A percentile compares a stretch with the other conserved stretches of the same genome.
Conservation (phyloP, 305 asterid species). For the Euphrasia arctica region DNA sequence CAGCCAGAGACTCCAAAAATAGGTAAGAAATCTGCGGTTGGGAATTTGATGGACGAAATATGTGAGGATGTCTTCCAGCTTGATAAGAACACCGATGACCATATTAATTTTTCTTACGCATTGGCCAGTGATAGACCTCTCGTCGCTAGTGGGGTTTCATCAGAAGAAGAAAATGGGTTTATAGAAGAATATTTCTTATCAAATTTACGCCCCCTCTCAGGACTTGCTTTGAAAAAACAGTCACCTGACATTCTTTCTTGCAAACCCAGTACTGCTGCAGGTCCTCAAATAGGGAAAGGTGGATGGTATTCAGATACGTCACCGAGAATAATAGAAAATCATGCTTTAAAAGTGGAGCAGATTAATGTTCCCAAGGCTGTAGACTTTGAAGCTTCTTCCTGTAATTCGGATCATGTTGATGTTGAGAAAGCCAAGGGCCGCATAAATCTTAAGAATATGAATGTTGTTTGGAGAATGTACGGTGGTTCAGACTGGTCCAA, state of each 20-base stretch:
- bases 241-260: constrained; percentile 39
- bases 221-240: constrained; percentile 37
- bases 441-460: constrained; percentile 66
- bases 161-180: constrained; percentile 47
- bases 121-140: constrained; percentile 39
- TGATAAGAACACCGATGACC: constrained; percentile 47
- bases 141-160: constrained; percentile 40
- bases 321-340: constrained; percentile 70
- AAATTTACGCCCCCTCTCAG: constrained; percentile 68
- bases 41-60: constrained; percentile 85
- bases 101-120: constrained; percentile 35
- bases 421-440: constrained; percentile 61
- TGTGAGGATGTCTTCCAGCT: constrained; percentile 77
- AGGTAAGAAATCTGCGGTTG: constrained; percentile 38
- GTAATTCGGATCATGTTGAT: constrained; percentile 42
- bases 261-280: constrained; percentile 39
- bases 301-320: constrained; percentile 79
- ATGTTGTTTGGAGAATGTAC: constrained; percentile 80
- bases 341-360: constrained; percentile 59
- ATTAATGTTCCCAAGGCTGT: constrained; percentile 30
- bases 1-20: constrained; percentile 37
- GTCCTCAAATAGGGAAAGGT: constrained; percentile 40
- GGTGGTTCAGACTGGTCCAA: constrained; percentile 89
- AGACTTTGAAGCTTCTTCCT: constrained; percentile 45
- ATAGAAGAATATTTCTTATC: constrained; percentile 92